Conservation (phyloP, 2,329 filamentous ascomycete species). For the Graphilbum fragrans region DNA sequence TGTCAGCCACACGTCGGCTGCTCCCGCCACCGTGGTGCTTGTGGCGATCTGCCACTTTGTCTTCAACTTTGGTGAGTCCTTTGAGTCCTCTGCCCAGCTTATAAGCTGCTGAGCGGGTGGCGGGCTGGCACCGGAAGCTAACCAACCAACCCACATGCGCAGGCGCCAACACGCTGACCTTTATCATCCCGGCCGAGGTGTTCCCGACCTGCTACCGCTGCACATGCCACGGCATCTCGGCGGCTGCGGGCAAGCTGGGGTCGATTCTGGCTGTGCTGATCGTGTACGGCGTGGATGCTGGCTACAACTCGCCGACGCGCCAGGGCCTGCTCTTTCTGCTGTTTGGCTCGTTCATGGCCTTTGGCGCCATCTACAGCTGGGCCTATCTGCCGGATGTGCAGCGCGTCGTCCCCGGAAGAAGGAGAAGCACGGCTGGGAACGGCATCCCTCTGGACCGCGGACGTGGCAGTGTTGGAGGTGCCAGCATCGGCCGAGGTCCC, state of each 20-base stretch:
- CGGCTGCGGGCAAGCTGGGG: slow-evolving; percentile 46
- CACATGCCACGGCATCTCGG: slow-evolving; percentile 50
- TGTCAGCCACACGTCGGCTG: slow-evolving; percentile 26
- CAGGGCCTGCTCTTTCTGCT: slow-evolving; percentile 38
- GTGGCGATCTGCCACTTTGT: slow-evolving; percentile 41
- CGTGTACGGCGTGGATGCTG: slow-evolving; percentile 35
- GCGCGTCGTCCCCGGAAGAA: slow-evolving; percentile 21
- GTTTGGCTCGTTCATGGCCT: slow-evolving; percentile 35
- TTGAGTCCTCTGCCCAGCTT: no score
- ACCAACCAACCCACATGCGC: not conserved
- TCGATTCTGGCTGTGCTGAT: slow-evolving; percentile 39
- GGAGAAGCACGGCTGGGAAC: not conserved
- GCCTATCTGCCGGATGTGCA: slow-evolving; percentile 38
- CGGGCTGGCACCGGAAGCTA: no score
- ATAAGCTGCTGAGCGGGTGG: no score
- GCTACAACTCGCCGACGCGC: slow-evolving; percentile 26
- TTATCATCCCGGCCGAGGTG: slow-evolving; percentile 52
- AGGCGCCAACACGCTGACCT: slow-evolving; percentile 49
- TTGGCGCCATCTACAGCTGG: slow-evolving; percentile 38
- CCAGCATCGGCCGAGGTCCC: not conserved
- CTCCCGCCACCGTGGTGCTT: slow-evolving; percentile 34
- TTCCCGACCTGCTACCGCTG: slow-evolving; percentile 53
- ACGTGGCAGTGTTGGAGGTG: no score
- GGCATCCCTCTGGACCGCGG: slow-evolving; percentile 1
- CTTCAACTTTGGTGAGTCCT: slow-evolving; percentile 37